phyloP scores from a whole-genome alignment of 2,329 filamentous ascomycete genomes.

The Neopestalotiopsis sp. region DNA sequence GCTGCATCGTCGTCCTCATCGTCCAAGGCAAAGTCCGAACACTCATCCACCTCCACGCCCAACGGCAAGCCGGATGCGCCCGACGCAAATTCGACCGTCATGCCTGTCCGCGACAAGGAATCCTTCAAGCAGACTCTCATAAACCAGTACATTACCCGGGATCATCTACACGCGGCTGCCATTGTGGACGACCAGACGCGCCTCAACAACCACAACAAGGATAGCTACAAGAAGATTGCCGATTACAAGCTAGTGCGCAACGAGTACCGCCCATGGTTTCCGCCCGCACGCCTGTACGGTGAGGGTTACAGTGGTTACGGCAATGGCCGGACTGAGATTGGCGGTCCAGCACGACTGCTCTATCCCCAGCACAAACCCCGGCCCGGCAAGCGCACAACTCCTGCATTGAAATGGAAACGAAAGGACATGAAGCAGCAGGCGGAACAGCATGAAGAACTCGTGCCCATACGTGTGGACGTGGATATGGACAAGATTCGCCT shows the following conservation, averaged over 20 bases:
- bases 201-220: slow-evolving; percentile 62
- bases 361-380: slow-evolving; percentile 81
- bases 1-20: slow-evolving; percentile 27
- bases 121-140: slow-evolving; percentile 59
- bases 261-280: slow-evolving; percentile 61
- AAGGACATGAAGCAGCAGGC: slow-evolving; percentile 86
- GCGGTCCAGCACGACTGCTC: slow-evolving; percentile 71
- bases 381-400: slow-evolving; percentile 77
- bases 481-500: slow-evolving; percentile 96
- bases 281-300: slow-evolving; percentile 65
- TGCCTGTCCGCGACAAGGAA: slow-evolving; percentile 58
- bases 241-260: slow-evolving; percentile 70
- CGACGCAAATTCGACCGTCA: slow-evolving; percentile 34
- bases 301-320: slow-evolving; percentile 88
- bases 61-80: slow-evolving; percentile 38
- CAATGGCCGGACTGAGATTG: slow-evolving; percentile 80
- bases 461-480: slow-evolving; percentile 89
- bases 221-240: slow-evolving; percentile 70
- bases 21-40: slow-evolving; percentile 32
- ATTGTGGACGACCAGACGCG: slow-evolving; percentile 57
- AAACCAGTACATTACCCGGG: slow-evolving; percentile 59
- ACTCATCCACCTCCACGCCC: slow-evolving; percentile 37
- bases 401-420: slow-evolving; percentile 73
- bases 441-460: slow-evolving; percentile 88
- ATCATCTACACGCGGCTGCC: slow-evolving; percentile 59